Percentiles rank a stretch among this genome's conserved stretches.
phyloP scores from a whole-genome alignment of 108 stramenopile species.

The Nitzschia inconspicua region DNA sequence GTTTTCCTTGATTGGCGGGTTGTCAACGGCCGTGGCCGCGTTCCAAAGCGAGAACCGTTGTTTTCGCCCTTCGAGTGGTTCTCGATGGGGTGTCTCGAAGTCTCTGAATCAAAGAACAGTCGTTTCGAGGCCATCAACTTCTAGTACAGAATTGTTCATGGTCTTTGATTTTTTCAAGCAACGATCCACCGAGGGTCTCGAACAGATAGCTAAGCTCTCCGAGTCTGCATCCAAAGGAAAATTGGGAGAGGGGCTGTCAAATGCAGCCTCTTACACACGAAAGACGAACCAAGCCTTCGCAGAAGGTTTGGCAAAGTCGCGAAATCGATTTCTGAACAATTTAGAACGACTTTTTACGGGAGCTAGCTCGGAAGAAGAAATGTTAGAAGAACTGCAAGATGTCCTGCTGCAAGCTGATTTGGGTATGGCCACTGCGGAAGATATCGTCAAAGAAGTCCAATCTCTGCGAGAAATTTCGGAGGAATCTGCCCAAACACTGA shows the following conservation, averaged over 20 bases:
- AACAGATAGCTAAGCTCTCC: constrained; percentile 48
- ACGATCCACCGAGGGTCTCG: constrained; percentile 55
- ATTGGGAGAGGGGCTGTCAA: constrained; percentile 40
- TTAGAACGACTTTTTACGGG: constrained; percentile 59
- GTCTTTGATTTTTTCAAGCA: constrained; percentile 86
- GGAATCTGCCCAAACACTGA: background rate
- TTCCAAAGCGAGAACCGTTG: too few relatives aligned
- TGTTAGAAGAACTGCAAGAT: constrained; percentile 72
- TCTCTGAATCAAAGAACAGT: background rate
- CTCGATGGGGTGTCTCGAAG: too few relatives aligned
- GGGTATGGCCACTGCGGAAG: constrained; percentile 71
- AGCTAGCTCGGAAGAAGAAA: constrained; percentile 25
- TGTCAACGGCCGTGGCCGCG: too few relatives aligned
- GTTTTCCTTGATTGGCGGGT: too few relatives aligned
- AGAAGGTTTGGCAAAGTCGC: constrained; percentile 68
- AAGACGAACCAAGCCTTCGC: constrained; percentile 63
- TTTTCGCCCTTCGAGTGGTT: too few relatives aligned
- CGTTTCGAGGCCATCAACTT: background rate
- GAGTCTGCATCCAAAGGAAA: constrained; percentile 41
- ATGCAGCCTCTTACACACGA: constrained; percentile 50
- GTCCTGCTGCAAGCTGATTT: constrained; percentile 78
- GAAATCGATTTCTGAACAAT: constrained; percentile 63
- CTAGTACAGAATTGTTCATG: constrained; percentile 40
- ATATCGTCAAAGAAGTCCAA: constrained; percentile 74
- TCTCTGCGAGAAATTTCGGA: constrained; percentile 42